Evolutionary conservation across 768 basidiomycete genomes (phyloP).

Genomic region (Suillus subaureus): DNA sequence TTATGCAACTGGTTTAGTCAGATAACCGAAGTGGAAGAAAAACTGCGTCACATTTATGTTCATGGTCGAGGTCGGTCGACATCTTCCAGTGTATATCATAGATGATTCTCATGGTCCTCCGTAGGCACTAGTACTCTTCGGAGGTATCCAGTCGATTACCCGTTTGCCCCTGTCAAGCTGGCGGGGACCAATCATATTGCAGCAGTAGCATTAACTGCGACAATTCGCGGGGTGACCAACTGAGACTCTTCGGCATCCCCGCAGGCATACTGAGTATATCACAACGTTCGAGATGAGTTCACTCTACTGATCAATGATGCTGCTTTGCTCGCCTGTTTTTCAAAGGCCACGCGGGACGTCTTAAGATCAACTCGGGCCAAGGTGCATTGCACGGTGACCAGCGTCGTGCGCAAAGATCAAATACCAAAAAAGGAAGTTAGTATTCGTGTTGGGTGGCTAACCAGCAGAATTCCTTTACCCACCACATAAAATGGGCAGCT

Average conservation of each 20-base stretch:
- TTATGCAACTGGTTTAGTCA: not conserved
- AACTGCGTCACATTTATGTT: not conserved
- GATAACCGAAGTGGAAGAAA: not conserved
- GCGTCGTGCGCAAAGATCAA: not conserved
- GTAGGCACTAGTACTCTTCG: not conserved
- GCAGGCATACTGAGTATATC: not conserved
- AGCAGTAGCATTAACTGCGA: not conserved
- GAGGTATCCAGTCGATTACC: not conserved
- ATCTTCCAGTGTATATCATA: not conserved
- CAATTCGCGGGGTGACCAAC: not conserved
- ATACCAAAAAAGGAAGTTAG: constrained; percentile 19
- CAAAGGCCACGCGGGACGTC: not conserved
- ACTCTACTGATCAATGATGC: not conserved
- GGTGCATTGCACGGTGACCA: not conserved
- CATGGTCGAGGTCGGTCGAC: not conserved
- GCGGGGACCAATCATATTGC: constrained; percentile 1
- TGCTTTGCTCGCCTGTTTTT: not conserved
- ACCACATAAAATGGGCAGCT: constrained; percentile 29
- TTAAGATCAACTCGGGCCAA: not conserved
- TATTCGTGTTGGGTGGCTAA: constrained; percentile 27
- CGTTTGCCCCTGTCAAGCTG: not conserved
- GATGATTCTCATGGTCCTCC: not conserved
- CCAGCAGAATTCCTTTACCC: constrained; percentile 19
- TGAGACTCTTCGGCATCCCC: not conserved
- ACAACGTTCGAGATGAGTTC: not conserved